Evolutionary conservation across 2,329 filamentous ascomycete species (phyloP), one percentile per base, ranked within the genome.

Genomic region (Harringtonia lauricola): DNA sequence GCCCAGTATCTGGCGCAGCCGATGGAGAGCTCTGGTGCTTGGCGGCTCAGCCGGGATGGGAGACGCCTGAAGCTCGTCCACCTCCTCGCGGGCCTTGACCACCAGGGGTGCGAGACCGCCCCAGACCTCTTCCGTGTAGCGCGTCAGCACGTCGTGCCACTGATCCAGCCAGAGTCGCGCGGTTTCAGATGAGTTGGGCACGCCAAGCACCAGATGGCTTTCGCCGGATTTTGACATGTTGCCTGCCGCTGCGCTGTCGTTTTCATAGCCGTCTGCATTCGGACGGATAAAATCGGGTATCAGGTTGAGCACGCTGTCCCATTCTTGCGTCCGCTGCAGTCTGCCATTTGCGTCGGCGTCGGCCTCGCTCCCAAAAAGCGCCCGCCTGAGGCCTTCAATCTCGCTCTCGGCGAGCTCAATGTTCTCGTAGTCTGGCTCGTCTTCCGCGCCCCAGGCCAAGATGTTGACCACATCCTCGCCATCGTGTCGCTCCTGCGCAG

Each of bases 41-140:
- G 57, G 51, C 14, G 54, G 50, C 9, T 50, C 49, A 0, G 33
- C 10, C 1, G 14, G 28, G 30, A 52, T 52, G 15, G 49, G 48
- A 29, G 48, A 36, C 13, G 46, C 44, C 42, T 61, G 55, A 21
- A 68, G 56, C 22, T 64, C 56, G 39, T 71, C 62, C 18, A 83
- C 58, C 55, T 85, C 80, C 37, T 60, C 59, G 45, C 63, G 64
- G 4, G 80, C 81, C 47, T 74, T 68, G 40, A 66, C 62, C 10
- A 79, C 70, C 29, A 82, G 61, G 4, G 71, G 66, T 26, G 67
- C 60, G 18, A 84, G 57, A 45, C 75, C 76, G 18, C 81, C 81
- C 81, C 81, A 85, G 21, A 85, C 79, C 44, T 83, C 74, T 54
- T 83, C 77, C 0, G 69, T 70, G 51, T 82, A 81, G 29, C 65